Evolutionary conservation across 208 protist species (phyloP).

Genomic region (Strigomonas oncopelti): DNA sequence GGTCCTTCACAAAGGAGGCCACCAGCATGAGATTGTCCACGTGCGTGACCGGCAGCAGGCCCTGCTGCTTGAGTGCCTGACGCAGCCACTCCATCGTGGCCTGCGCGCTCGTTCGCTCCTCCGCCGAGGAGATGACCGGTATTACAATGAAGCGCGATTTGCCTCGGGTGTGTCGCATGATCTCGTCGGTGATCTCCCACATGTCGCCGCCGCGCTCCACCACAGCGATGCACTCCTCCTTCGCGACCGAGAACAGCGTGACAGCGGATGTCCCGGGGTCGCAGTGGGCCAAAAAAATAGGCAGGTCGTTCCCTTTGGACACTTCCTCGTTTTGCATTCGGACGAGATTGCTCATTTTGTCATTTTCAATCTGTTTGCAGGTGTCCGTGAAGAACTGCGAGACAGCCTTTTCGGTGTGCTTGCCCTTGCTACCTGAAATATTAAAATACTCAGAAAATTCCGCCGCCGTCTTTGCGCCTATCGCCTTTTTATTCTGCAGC

Average conservation of each 20-base stretch:
- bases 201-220: slow-evolving; percentile 8
- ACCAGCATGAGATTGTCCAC: slow-evolving; percentile 64
- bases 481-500: slow-evolving; percentile 27
- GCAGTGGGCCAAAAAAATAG: slow-evolving; percentile 45
- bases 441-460: slow-evolving; percentile 50
- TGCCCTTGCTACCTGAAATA: slow-evolving; percentile 14
- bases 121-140: slow-evolving; percentile 43
- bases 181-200: slow-evolving; percentile 54
- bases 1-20: slow-evolving; percentile 24
- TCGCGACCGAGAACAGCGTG: slow-evolving; percentile 44
- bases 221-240: slow-evolving; percentile 29
- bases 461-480: slow-evolving; percentile 22
- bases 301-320: slow-evolving; percentile 16
- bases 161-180: slow-evolving; percentile 48
- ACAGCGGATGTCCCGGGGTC: slow-evolving; percentile 22
- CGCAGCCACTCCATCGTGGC: slow-evolving; percentile 29
- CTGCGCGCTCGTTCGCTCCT: slow-evolving; percentile 34
- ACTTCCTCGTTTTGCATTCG: neutral
- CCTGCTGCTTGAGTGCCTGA: slow-evolving; percentile 30
- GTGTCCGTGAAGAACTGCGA: neutral
- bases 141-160: slow-evolving; percentile 44
- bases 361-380: neutral
- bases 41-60: slow-evolving; percentile 52
- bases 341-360: neutral
- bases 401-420: too few relatives aligned